A percentile compares a stretch with the other conserved stretches of the same genome.
Evolutionary conservation across 495 filamentous ascomycete species (phyloP).

Genomic region (Choiromyces venosus): DNA sequence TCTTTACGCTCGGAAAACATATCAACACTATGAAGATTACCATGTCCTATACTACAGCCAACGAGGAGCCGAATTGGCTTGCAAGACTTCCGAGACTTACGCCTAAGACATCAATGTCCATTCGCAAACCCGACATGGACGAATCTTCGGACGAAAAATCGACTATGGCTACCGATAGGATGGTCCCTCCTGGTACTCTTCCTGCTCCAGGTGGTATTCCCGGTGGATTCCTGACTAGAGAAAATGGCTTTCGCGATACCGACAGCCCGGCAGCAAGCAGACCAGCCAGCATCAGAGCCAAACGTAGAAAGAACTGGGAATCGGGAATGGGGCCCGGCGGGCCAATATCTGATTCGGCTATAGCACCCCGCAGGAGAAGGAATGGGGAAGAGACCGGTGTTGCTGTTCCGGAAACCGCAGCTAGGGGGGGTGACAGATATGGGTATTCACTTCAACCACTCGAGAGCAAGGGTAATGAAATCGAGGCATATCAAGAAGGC

Average conservation of each 20-base stretch:
- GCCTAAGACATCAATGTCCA: conserved; percentile 71
- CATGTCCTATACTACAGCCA: conserved; percentile 83
- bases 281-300: conserved; percentile 56
- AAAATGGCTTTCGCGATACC: conserved; percentile 43
- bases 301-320: conserved; percentile 62
- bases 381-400: conserved; percentile 20
- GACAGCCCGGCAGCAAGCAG: conserved; percentile 47
- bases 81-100: conserved; percentile 84
- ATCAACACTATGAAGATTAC: conserved; percentile 96
- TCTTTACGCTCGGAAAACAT: conserved; percentile 95
- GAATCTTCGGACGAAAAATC: conserved; percentile 53
- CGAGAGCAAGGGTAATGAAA: conserved; percentile 26
- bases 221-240: conserved; percentile 72
- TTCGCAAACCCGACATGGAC: conserved; percentile 51
- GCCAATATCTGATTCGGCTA: conserved; percentile 85
- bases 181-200: conserved; percentile 68
- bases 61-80: conserved; percentile 92
- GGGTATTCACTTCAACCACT: conserved; percentile 41
- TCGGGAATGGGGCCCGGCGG: conserved; percentile 73
- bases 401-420: conserved; percentile 21
- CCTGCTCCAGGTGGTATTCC: conserved; percentile 67
- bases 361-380: conserved; percentile 61
- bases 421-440: conserved; percentile 43
- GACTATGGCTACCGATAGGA: conserved; percentile 17
- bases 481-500: conserved; percentile 78